Evolutionary conservation across 305 asterid genomes (phyloP).

Genomic region (Fraxinus ornus): DNA sequence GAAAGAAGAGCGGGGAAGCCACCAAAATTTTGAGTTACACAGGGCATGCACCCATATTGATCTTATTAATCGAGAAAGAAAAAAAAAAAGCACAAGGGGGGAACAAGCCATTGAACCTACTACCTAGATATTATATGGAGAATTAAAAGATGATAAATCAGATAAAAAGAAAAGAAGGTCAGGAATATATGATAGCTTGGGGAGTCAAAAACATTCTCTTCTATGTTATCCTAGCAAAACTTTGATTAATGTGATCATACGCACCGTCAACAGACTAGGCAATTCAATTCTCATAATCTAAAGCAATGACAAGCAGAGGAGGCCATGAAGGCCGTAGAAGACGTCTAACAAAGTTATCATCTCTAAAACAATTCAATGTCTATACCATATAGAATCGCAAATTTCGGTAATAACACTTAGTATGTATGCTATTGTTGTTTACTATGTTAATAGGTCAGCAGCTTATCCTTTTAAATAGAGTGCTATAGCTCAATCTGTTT

Average conservation of each 20-base stretch:
- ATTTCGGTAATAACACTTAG: not conserved
- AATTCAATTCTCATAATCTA: not conserved
- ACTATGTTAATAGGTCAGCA: not conserved
- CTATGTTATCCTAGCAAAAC: not conserved
- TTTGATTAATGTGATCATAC: not conserved
- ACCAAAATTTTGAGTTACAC: not conserved
- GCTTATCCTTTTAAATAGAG: not conserved
- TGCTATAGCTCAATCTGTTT: not conserved
- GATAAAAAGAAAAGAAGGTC: not conserved
- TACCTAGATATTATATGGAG: not conserved
- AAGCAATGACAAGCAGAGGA: not conserved
- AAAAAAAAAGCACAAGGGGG: not conserved
- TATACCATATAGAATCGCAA: not conserved
- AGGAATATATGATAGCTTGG: not conserved
- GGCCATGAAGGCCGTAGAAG: not conserved
- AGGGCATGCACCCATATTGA: not conserved
- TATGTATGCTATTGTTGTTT: not conserved
- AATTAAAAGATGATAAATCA: not conserved
- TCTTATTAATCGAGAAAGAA: not conserved
- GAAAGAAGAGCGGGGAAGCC: not conserved
- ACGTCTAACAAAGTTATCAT: not conserved
- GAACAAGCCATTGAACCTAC: not conserved
- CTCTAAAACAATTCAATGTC: not conserved
- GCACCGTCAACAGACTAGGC: not conserved
- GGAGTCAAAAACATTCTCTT: not conserved